Percentiles rank a stretch among this genome's conserved stretches.
Evolutionary conservation across 176 grass and related monocot genomes (phyloP).

Genomic region (Avena eriantha): DNA sequence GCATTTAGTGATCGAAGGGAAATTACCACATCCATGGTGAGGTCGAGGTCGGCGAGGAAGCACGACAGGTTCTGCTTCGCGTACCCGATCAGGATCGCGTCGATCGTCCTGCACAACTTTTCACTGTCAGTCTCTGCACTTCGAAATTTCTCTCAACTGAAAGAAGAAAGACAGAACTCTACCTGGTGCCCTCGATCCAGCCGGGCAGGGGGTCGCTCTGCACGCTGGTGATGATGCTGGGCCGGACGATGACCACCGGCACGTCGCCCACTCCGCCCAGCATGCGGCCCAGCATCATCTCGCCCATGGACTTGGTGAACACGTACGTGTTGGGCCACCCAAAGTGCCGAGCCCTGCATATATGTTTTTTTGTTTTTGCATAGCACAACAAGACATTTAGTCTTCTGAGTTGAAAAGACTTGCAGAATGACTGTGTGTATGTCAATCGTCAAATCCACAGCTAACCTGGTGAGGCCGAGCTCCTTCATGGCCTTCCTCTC

Average conservation of each 20-base stretch:
- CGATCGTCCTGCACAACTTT: slow-evolving; percentile 56
- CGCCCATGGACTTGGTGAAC: slow-evolving; percentile 90
- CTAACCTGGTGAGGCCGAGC: slow-evolving; percentile 49
- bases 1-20: too few relatives aligned
- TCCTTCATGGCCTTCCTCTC: slow-evolving; percentile 79
- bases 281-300: slow-evolving; percentile 65
- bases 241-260: slow-evolving; percentile 63
- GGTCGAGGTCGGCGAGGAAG: slow-evolving; percentile 74
- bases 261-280: slow-evolving; percentile 25
- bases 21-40: slow-evolving; percentile 75
- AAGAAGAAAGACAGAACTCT: not conserved
- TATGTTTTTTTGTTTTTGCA: too few relatives aligned
- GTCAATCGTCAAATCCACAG: too few relatives aligned
- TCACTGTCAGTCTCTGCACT: too few relatives aligned
- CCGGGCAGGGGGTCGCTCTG: slow-evolving; percentile 71
- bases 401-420: too few relatives aligned
- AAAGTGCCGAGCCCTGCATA: slow-evolving; percentile 56
- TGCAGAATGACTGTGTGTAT: too few relatives aligned
- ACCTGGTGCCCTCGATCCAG: slow-evolving; percentile 80
- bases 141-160: not conserved
- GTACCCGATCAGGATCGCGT: slow-evolving; percentile 69
- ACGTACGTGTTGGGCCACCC: slow-evolving; percentile 98
- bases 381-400: too few relatives aligned
- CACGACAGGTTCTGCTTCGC: slow-evolving; percentile 78
- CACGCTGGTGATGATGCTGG: slow-evolving; percentile 86